Conservation (phyloP, 108 stramenopile genomes). For the Epithemia pelagica region DNA sequence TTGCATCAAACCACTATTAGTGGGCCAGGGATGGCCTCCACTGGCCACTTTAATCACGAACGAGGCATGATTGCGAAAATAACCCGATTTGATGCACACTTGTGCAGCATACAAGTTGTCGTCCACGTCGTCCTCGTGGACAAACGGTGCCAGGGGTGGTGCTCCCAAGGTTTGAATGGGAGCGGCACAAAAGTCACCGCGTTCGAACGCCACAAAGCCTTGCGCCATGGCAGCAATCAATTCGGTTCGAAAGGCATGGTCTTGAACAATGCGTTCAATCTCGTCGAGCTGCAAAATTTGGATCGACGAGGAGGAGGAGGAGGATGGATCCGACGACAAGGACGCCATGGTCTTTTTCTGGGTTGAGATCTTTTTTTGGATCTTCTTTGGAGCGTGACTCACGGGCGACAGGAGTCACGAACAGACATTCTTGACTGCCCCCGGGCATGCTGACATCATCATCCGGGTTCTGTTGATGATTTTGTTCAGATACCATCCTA, state of each 20-base stretch:
- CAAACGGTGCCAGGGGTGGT: constrained; percentile 59
- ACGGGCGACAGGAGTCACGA: too few relatives aligned
- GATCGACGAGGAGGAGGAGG: too few relatives aligned
- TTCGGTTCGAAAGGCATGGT: constrained; percentile 21
- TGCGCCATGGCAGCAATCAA: constrained; percentile 46
- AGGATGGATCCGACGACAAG: too few relatives aligned
- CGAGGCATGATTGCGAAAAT: constrained; percentile 39
- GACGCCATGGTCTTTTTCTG: too few relatives aligned
- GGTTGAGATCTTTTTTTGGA: too few relatives aligned
- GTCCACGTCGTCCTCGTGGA: constrained; percentile 13
- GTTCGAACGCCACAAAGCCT: constrained; percentile 43
- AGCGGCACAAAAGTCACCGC: constrained; percentile 47
- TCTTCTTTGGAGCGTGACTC: too few relatives aligned
- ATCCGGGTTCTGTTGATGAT: too few relatives aligned
- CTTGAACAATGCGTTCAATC: constrained; percentile 35
- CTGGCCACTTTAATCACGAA: constrained; percentile 70
- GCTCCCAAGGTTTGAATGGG: constrained; percentile 66
- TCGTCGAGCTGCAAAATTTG: constrained; percentile 24
- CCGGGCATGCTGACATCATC: too few relatives aligned
- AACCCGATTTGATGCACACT: constrained; percentile 70
- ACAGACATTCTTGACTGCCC: too few relatives aligned
- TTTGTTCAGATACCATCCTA: too few relatives aligned
- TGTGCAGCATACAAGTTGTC: constrained; percentile 39
- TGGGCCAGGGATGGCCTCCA: constrained; percentile 53
- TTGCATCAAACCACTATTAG: constrained; percentile 55